Evolutionary conservation across 2,329 filamentous ascomycete species (phyloP).

Genomic region (Penicillium sp.): DNA sequence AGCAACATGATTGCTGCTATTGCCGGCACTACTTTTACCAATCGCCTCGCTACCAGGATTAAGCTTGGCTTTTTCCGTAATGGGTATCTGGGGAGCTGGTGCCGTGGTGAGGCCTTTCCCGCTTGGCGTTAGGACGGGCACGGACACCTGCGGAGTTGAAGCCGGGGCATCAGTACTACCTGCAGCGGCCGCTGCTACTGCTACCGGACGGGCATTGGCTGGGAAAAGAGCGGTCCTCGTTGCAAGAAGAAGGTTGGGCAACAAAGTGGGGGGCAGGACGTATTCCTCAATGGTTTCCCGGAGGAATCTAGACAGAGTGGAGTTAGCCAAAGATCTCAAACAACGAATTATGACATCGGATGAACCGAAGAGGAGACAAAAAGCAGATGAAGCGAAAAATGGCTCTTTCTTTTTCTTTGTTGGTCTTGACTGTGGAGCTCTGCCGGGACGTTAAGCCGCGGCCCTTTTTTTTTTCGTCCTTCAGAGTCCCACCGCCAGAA

Average conservation of each 20-base stretch:
- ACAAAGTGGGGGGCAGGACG: slow-evolving; percentile 62
- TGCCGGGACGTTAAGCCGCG: slow-evolving; percentile 10
- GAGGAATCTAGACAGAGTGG: slow-evolving; percentile 39
- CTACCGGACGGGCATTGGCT: slow-evolving; percentile 69
- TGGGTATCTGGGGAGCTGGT: slow-evolving; percentile 3
- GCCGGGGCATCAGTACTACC: slow-evolving; percentile 32
- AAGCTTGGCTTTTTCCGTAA: slow-evolving; percentile 9
- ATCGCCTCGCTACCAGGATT: neutral
- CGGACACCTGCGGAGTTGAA: slow-evolving; percentile 22
- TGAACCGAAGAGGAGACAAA: slow-evolving; percentile 10
- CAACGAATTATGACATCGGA: slow-evolving; percentile 13
- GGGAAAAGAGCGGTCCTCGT: slow-evolving; percentile 82
- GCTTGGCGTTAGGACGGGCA: slow-evolving; percentile 22
- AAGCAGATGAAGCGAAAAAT: slow-evolving; percentile 14
- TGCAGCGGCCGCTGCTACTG: slow-evolving; percentile 40
- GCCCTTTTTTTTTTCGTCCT: neutral
- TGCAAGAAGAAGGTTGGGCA: slow-evolving; percentile 60
- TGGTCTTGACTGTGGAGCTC: slow-evolving; percentile 23
- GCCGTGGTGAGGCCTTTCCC: slow-evolving; percentile 27
- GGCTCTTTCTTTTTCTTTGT: neutral
- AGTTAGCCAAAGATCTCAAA: slow-evolving; percentile 24
- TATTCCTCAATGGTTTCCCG: slow-evolving; percentile 55
- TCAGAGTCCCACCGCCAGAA: slow-evolving; percentile 10
- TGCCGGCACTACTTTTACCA: slow-evolving; percentile 7
- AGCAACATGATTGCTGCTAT: neutral